Percentiles rank a stretch among this genome's conserved stretches.
These are phyloP conservation scores for Niveomyces coronatus DNA, from an alignment of 2,329 filamentous ascomycete species.

Conservation along the genomic window DNA sequence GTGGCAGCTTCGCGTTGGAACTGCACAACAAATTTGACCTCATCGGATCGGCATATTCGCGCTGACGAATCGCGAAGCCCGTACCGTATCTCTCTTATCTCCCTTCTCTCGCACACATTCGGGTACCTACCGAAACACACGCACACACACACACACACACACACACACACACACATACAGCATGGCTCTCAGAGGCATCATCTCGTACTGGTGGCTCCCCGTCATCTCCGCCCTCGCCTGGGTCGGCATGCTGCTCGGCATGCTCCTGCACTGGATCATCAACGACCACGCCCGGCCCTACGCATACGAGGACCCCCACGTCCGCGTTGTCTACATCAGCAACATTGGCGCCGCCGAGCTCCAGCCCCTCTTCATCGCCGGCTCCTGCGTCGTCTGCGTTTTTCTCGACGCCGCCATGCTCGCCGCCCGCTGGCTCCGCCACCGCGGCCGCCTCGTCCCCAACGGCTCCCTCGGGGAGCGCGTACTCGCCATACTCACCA, in stretches of 20 bases:
- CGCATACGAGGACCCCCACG: constrained; percentile 44
- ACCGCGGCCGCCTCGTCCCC: constrained; percentile 64
- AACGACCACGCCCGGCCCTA: constrained; percentile 45
- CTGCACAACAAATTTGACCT: no score
- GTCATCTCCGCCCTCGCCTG: constrained; percentile 56
- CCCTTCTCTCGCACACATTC: no score
- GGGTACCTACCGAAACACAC: no score
- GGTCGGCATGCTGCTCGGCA: constrained; percentile 57
- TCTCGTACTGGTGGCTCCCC: constrained; percentile 50
- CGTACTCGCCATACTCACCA: constrained; percentile 48
- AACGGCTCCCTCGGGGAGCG: constrained; percentile 58
- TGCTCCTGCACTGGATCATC: constrained; percentile 61
- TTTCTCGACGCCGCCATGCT: constrained; percentile 74
- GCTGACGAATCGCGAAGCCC: no score
- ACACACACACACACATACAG: constrained; percentile 8
- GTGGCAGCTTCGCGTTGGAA: no score
- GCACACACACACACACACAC: no score
- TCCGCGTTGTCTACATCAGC: constrained; percentile 63
- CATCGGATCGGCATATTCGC: no score
- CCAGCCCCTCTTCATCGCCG: constrained; percentile 70
- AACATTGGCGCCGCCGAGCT: constrained; percentile 52
- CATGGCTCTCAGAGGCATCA: constrained; percentile 22
- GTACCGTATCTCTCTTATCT: no score
- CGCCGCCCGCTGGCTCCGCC: constrained; percentile 75
- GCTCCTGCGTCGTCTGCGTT: constrained; percentile 60